Evolutionary conservation across 768 basidiomycete species (phyloP).

Genomic region (Tylopilus felleus): DNA sequence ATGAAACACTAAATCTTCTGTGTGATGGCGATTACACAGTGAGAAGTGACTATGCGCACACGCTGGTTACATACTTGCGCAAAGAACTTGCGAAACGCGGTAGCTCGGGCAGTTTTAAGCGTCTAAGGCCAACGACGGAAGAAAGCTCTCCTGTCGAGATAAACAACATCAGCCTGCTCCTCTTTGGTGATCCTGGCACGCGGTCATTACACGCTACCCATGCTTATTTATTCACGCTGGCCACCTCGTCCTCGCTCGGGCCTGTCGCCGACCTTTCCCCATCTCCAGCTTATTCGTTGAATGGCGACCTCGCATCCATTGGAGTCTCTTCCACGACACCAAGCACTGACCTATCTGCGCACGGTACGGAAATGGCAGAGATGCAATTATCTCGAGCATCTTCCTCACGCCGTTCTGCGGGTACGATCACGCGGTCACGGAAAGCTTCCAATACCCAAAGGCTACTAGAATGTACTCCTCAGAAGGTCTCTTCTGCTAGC

Average conservation of each 20-base stretch:
- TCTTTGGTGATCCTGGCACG: constrained; percentile 56
- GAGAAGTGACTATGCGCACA: constrained; percentile 71
- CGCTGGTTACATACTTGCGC: constrained; percentile 71
- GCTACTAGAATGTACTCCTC: constrained; percentile 48
- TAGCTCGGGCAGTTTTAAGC: constrained; percentile 46
- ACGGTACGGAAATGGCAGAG: constrained; percentile 15
- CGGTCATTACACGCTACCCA: constrained; percentile 79
- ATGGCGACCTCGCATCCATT: constrained; percentile 27
- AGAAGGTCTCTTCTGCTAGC: constrained; percentile 40
- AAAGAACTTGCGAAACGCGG: constrained; percentile 67
- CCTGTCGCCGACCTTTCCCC: constrained; percentile 38
- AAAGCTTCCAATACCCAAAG: constrained; percentile 55
- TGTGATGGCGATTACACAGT: constrained; percentile 79
- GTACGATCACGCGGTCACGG: constrained; percentile 48
- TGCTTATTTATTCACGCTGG: constrained; percentile 76
- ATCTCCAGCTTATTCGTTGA: constrained; percentile 39
- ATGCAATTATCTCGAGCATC: constrained; percentile 31
- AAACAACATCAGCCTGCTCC: constrained; percentile 45
- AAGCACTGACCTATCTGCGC: constrained; percentile 30
- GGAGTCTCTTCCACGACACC: constrained; percentile 31
- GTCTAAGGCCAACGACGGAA: constrained; percentile 44
- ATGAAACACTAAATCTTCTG: constrained; percentile 81
- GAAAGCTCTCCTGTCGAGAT: constrained; percentile 45
- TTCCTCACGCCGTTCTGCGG: constrained; percentile 47
- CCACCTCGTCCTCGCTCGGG: constrained; percentile 65